Evolutionary conservation across 495 filamentous ascomycete species (phyloP).

Genomic region (Podospora sp.): DNA sequence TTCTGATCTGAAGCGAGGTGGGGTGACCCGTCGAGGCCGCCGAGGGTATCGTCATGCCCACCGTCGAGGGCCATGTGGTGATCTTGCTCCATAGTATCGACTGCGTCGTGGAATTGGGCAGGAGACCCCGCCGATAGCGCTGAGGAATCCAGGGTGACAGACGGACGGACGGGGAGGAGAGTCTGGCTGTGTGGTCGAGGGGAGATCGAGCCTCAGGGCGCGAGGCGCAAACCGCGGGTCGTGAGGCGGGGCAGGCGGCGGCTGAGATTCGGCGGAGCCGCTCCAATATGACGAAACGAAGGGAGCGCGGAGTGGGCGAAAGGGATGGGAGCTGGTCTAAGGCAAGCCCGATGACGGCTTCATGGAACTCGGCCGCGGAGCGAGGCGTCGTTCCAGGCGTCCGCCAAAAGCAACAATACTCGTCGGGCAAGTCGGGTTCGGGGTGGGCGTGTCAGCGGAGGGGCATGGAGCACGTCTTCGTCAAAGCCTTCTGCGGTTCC

Average conservation of each 20-base stretch:
- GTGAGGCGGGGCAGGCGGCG: constrained; percentile 20
- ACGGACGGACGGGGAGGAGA: constrained; percentile 3
- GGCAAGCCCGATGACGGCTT: constrained; percentile 36
- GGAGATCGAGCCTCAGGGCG: constrained; percentile 3
- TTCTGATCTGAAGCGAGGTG: constrained; percentile 30
- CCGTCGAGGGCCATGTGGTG: constrained; percentile 22
- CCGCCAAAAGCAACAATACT: neutral
- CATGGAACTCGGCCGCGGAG: constrained; percentile 29
- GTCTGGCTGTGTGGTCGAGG: constrained; percentile 5
- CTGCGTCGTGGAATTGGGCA: constrained; percentile 54
- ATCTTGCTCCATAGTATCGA: constrained; percentile 55
- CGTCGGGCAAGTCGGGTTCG: constrained; percentile 11
- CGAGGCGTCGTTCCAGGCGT: constrained; percentile 3
- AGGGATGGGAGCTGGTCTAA: constrained; percentile 23
- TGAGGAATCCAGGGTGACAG: constrained; percentile 53
- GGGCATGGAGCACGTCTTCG: neutral
- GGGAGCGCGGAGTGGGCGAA: constrained; percentile 2
- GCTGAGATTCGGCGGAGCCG: constrained; percentile 2
- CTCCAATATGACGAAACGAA: neutral
- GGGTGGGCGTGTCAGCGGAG: neutral
- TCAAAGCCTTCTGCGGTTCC: neutral
- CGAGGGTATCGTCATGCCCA: constrained; percentile 44
- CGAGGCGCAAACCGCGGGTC: constrained; percentile 10
- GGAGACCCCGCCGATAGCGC: constrained; percentile 49
- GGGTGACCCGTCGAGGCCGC: constrained; percentile 41